Percentiles rank a stretch among this genome's conserved stretches.
These are phyloP conservation scores for Calonectria crousiana DNA, from an alignment of 2,329 filamentous ascomycete genomes.

Conservation along the genomic window DNA sequence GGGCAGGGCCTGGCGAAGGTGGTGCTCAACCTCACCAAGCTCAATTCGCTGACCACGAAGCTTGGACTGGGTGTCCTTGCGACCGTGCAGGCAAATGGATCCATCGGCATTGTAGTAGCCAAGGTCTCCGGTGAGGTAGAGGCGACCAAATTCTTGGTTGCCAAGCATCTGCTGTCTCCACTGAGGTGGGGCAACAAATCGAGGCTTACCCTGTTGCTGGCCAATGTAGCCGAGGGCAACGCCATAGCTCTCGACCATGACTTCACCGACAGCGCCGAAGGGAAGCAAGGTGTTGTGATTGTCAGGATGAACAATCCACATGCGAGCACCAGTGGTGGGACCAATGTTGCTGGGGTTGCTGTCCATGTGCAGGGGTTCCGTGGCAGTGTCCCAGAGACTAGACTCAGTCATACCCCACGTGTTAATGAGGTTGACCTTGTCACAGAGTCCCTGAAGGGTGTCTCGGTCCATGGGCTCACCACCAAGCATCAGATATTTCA, in stretches of 20 bases:
- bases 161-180: constrained; percentile 2
- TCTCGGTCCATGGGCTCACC: constrained; percentile 27
- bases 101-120: constrained; percentile 15
- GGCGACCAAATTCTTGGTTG: neutral
- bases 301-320: constrained; percentile 28
- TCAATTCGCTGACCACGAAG: constrained; percentile 27
- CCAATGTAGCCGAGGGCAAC: constrained; percentile 23
- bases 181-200: neutral
- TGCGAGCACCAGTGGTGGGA: constrained; percentile 23
- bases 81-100: constrained; percentile 14
- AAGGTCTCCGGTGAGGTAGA: neutral
- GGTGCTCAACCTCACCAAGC: constrained; percentile 28
- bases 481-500: constrained; percentile 26
- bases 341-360: constrained; percentile 21
- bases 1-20: constrained; percentile 16
- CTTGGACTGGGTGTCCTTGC: constrained; percentile 22
- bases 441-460: constrained; percentile 18
- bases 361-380: constrained; percentile 5
- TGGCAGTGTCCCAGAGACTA: constrained; percentile 19
- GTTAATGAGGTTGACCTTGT: constrained; percentile 28
- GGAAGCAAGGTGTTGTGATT: constrained; percentile 24
- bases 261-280: constrained; percentile 26
- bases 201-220: constrained; percentile 3
- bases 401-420: constrained; percentile 25
- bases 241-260: constrained; percentile 27